Evolutionary conservation across 257 asterid species (phyloP).

Genomic region (Plantago major): DNA sequence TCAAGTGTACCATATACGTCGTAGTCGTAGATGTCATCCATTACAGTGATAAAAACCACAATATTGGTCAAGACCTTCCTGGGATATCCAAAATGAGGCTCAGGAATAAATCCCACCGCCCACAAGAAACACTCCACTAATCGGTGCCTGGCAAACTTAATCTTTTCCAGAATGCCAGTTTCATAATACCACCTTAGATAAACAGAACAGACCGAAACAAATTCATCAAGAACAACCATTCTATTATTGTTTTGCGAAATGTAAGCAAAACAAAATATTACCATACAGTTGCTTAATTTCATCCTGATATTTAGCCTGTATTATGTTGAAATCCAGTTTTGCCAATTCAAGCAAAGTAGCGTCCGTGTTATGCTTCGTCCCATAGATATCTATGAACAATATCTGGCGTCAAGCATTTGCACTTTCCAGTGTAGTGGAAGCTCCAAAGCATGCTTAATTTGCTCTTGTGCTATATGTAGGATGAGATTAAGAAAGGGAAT

Average conservation of each 20-base stretch:
- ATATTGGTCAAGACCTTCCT: constrained; percentile 30
- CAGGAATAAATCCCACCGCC: constrained; percentile 34
- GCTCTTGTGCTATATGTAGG: constrained; percentile 24
- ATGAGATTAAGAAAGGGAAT: constrained; percentile 47
- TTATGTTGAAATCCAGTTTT: constrained; percentile 48
- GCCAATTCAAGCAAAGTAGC: constrained; percentile 33
- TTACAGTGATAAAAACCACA: constrained; percentile 21
- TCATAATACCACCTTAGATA: constrained; percentile 37
- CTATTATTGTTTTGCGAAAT: not conserved
- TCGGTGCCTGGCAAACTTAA: constrained; percentile 44
- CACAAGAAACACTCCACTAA: constrained; percentile 41
- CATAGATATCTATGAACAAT: constrained; percentile 38
- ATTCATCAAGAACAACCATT: not conserved
- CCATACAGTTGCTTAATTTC: constrained; percentile 51
- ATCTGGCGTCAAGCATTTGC: constrained; percentile 38
- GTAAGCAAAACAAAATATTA: constrained; percentile 16
- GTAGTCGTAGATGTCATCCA: constrained; percentile 47
- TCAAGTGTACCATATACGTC: constrained; percentile 47
- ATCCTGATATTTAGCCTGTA: constrained; percentile 51
- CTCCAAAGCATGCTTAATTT: constrained; percentile 42
- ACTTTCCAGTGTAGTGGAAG: constrained; percentile 54
- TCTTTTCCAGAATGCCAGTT: constrained; percentile 25
- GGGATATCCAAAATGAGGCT: constrained; percentile 26
- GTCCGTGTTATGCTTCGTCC: constrained; percentile 12
- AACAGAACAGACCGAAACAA: not conserved